Conservation (phyloP, 2,329 filamentous ascomycete genomes). For the Parastagonospora avenae region DNA sequence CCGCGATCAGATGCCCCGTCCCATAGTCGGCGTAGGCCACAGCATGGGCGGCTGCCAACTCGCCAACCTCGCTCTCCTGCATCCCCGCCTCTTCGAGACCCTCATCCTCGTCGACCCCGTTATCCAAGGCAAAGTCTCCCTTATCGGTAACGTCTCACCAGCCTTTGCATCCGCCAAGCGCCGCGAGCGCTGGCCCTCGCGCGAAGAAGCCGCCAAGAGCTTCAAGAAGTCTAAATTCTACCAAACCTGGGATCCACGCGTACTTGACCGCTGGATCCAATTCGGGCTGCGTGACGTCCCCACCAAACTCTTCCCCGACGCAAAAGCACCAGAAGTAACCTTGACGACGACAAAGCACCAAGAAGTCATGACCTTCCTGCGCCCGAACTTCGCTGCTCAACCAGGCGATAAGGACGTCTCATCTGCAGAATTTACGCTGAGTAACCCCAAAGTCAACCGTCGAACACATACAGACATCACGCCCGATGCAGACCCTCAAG, state of each 20-base stretch:
- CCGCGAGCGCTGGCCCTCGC: conserved; percentile 82
- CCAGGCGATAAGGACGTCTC: conserved; percentile 53
- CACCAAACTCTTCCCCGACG: conserved; percentile 61
- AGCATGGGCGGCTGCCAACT: conserved; percentile 84
- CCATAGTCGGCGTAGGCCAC: conserved; percentile 84
- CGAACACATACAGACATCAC: conserved; percentile 52
- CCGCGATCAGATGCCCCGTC: conserved; percentile 77
- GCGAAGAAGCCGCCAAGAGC: conserved; percentile 67
- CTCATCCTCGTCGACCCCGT: conserved; percentile 86
- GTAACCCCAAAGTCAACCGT: conserved; percentile 42
- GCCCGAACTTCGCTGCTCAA: conserved; percentile 60
- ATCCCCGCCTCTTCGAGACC: conserved; percentile 78
- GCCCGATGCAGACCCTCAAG: conserved; percentile 40
- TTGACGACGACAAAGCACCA: conserved; percentile 85
- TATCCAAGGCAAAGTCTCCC: conserved; percentile 60
- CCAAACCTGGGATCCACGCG: conserved; percentile 78
- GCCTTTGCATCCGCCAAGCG: conserved; percentile 70
- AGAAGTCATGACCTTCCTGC: conserved; percentile 79
- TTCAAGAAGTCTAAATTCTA: conserved; percentile 79
- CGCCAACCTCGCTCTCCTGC: conserved; percentile 72
- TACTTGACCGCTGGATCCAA: conserved; percentile 73
- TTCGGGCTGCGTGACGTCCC: conserved; percentile 78
- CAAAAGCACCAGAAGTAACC: conserved; percentile 61
- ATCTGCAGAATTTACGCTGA: conserved; percentile 29
- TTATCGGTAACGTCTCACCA: conserved; percentile 48